Evolutionary conservation across 441 rosid species (phyloP), one percentile per base, ranked within the genome.

Genomic region (Melastoma candidum): DNA sequence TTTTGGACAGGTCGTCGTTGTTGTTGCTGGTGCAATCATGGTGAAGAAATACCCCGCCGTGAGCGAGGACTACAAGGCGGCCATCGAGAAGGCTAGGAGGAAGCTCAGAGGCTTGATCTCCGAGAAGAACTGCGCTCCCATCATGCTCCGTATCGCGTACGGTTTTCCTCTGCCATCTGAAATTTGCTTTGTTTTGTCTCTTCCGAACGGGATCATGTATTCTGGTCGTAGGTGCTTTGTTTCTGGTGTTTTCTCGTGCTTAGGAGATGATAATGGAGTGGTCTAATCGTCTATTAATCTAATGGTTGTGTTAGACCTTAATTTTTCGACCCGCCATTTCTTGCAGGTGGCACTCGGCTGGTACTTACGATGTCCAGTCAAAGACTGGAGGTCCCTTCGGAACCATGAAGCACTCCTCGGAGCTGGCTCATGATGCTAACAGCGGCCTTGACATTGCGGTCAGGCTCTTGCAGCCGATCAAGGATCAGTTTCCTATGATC

Each of bases 91-190:
- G 73, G 76, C 80, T 39, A 93, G 64, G 90, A 81, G 63, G 75
- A 93, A 88, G 82, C 92, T 93, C 39, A 77, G 97, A 53, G 97
- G 90, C 11, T 36, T 86, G 60, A 84, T 93, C 56, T 87, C 95
- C 8, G 95, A 88, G 72, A 92, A 86, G 79, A 73, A 71, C 63
- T 93, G 98, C 49, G 98, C 97, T 63, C 98, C 98, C 1, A 50
- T 93, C 67, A 88, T 92, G 82, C 94, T 88, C 58, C 88, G 98
- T 63, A 26, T 93, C 50, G 98, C 95, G 97, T 93, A 79, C 83
- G 41, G 11, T 11, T 48, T 26, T 3, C 26, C 7, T 10, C 48
- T 17, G 13, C 44, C 29, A 32, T 22, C 94, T 85, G 41, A 92
- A 88, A 80, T 92, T 84, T 73, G 97, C 97, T 11, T 11, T 47